Evolutionary conservation across 129 eudicot genomes (phyloP).

Genomic region (Saussurea involucrata): DNA sequence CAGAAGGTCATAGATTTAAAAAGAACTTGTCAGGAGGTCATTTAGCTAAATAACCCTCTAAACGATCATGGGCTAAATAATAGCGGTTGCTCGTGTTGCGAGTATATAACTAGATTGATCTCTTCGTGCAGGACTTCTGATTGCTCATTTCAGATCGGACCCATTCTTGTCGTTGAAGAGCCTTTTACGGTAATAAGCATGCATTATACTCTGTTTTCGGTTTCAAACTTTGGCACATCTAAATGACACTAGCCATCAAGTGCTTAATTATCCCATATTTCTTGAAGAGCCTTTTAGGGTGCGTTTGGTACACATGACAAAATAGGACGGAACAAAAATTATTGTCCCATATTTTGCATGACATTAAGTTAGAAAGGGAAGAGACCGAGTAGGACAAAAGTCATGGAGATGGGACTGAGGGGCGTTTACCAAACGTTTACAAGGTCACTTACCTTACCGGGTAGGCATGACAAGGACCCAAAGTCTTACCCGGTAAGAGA

Average conservation of each 20-base stretch:
- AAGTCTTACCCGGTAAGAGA: no score
- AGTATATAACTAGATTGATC: neutral
- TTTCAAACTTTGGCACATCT: neutral
- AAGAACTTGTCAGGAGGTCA: neutral
- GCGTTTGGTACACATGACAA: neutral
- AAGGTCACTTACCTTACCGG: no score
- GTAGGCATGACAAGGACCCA: no score
- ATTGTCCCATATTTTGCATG: neutral
- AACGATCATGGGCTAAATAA: neutral
- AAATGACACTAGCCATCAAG: neutral
- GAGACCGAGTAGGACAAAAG: no score
- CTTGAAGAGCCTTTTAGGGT: no score
- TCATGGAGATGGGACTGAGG: neutral
- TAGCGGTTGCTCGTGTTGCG: neutral
- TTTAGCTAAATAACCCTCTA: neutral
- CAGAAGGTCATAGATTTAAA: neutral
- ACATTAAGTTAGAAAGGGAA: no score
- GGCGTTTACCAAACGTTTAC: no score
- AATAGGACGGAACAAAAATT: neutral
- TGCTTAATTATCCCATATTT: neutral
- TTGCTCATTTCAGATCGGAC: conserved; percentile 87
- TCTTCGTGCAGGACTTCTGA: conserved; percentile 66
- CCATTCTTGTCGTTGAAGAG: conserved; percentile 82
- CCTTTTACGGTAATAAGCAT: conserved; percentile 74
- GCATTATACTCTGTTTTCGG: neutral